A percentile compares a stretch with the other conserved stretches of the same genome.
These are phyloP conservation scores for Globisporangium abappressorium DNA, from an alignment of 352 stramenopile genomes.

Conservation along the genomic window DNA sequence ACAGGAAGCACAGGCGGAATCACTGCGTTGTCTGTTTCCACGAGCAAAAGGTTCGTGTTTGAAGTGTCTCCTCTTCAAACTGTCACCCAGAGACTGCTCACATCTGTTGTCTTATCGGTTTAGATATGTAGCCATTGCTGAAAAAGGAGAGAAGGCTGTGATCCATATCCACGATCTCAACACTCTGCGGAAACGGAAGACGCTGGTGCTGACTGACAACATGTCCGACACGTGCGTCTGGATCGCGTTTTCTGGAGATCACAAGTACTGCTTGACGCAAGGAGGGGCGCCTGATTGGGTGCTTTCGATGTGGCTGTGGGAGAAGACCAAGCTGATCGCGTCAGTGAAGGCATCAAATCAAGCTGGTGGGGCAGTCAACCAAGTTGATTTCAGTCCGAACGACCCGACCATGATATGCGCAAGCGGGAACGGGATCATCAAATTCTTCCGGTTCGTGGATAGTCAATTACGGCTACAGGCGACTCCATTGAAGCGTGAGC, in stretches of 20 bases:
- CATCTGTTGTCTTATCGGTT: background rate
- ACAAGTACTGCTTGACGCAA: slow-evolving; percentile 90
- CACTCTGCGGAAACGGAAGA: slow-evolving; percentile 84
- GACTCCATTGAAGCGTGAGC: slow-evolving; percentile 70
- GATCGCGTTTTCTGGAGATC: slow-evolving; percentile 89
- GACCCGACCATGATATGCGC: slow-evolving; percentile 84
- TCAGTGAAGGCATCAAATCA: slow-evolving; percentile 71
- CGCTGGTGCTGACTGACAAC: slow-evolving; percentile 75
- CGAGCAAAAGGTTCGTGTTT: slow-evolving; percentile 55
- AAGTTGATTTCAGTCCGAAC: slow-evolving; percentile 88
- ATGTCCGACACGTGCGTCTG: slow-evolving; percentile 73
- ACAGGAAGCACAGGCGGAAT: slow-evolving; percentile 66
- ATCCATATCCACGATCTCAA: slow-evolving; percentile 91
- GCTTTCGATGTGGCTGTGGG: slow-evolving; percentile 89
- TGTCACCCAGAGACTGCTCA: background rate
- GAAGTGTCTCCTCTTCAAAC: background rate
- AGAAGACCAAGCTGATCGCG: slow-evolving; percentile 89
- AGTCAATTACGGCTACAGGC: slow-evolving; percentile 70
- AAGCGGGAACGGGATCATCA: slow-evolving; percentile 86
- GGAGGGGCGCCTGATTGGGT: slow-evolving; percentile 88
- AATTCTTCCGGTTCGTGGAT: slow-evolving; percentile 89
- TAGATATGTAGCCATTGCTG: slow-evolving; percentile 85
- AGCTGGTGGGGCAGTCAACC: slow-evolving; percentile 68
- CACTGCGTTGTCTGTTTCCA: slow-evolving; percentile 78
- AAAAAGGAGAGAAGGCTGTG: slow-evolving; percentile 75